phyloP scores from a whole-genome alignment of 768 basidiomycete species.

The Favolaschia claudopus region DNA sequence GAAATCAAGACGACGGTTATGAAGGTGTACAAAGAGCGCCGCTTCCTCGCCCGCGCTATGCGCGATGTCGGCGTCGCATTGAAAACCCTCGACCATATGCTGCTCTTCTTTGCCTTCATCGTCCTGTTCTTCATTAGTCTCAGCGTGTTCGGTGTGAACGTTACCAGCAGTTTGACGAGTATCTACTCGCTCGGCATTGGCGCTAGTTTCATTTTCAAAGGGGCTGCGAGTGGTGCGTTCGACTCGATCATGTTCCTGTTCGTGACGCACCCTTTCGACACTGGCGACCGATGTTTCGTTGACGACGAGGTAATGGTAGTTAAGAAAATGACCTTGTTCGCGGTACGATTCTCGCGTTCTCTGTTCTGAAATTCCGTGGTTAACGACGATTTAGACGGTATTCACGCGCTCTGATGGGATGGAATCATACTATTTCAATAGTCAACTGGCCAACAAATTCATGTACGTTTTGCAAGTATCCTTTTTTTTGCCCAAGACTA shows the following conservation, averaged over 20 bases:
- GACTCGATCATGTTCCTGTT: slow-evolving; percentile 86
- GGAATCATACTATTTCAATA: slow-evolving; percentile 84
- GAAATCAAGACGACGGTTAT: slow-evolving; percentile 76
- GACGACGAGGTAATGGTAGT: slow-evolving; percentile 78
- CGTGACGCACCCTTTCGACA: slow-evolving; percentile 69
- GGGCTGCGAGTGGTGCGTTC: slow-evolving; percentile 73
- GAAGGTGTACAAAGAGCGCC: slow-evolving; percentile 80
- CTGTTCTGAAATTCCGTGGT: not conserved
- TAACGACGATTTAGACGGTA: slow-evolving; percentile 53
- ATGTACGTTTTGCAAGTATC: slow-evolving; percentile 53
- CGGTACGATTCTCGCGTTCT: slow-evolving; percentile 49
- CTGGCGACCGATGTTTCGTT: slow-evolving; percentile 84
- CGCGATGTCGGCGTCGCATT: slow-evolving; percentile 77
- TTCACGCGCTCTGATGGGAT: slow-evolving; percentile 79
- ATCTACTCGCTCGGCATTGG: slow-evolving; percentile 78
- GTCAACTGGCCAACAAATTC: slow-evolving; percentile 76
- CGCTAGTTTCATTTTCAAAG: slow-evolving; percentile 84
- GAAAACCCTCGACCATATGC: slow-evolving; percentile 65
- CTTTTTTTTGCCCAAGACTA: too few relatives aligned
- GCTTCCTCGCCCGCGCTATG: slow-evolving; percentile 78
- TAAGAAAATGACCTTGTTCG: slow-evolving; percentile 83
- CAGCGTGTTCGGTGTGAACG: slow-evolving; percentile 73
- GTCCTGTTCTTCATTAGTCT: slow-evolving; percentile 78
- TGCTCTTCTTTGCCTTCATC: slow-evolving; percentile 68
- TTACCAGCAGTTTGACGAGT: slow-evolving; percentile 72